A percentile compares a stretch with the other conserved stretches of the same genome.
phyloP scores from a whole-genome alignment of 345 rosid species.

The Mallotus nudiflorus region DNA sequence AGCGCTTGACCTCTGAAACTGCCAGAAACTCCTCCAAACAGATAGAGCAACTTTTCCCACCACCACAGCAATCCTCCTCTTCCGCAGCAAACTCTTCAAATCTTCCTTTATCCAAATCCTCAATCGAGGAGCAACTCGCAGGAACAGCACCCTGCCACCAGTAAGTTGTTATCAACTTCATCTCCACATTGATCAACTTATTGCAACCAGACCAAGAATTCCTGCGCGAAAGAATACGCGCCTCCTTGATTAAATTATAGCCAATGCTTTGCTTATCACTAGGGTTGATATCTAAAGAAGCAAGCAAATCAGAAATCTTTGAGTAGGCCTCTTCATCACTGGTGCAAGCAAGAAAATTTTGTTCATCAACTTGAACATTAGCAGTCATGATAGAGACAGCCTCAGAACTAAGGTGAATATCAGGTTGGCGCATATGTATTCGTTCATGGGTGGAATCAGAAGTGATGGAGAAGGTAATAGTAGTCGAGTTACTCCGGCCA shows the following conservation, averaged over 20 bases:
- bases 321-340: conserved; percentile 9
- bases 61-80: background rate
- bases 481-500: background rate
- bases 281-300: background rate
- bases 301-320: conserved; percentile 2
- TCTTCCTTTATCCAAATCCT: background rate
- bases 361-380: conserved; percentile 1
- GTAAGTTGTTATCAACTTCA: background rate
- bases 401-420: background rate
- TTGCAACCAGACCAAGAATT: background rate
- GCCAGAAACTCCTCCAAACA: conserved; percentile 13
- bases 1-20: background rate
- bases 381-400: background rate
- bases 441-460: background rate
- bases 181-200: conserved; percentile 7
- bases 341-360: background rate
- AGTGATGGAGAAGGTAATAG: background rate
- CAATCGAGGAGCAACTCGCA: background rate
- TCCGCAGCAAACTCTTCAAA: background rate
- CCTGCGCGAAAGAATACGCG: background rate
- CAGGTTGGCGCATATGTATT: background rate
- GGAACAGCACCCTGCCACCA: conserved; percentile 15
- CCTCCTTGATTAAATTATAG: conserved; percentile 3
- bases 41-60: conserved; percentile 3
- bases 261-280: conserved; percentile 2